Base-by-base conservation (phyloP, 768 basidiomycete genomes). In the Boletellus ananiceps region DNA sequence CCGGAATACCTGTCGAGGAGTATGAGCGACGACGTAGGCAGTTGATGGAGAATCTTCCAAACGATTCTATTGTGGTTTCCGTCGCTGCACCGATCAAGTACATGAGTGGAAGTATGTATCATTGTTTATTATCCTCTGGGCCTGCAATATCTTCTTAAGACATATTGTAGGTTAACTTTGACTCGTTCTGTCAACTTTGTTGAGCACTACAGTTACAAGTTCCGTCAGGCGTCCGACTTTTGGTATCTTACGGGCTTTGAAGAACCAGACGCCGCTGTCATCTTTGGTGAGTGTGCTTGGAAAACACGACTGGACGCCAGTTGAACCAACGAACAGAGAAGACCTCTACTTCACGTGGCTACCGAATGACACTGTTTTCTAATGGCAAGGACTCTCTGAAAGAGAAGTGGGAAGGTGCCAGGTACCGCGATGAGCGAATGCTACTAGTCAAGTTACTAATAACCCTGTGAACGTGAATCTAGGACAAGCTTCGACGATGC, bases 181-280 rank as follows among this genome's bases (percentile, higher is more conserved):
- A 40, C 56, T 40, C 27, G 16, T 21, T 36, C 25, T 25, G 36
- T n/a, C 46, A 48, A 23, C 54, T 19, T 46, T 37, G 51, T 54
- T 59, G 40, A 47, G 43, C 33, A 33, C 40, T 14, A 31, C 63
- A 98, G 94, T 67, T 96, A 97, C 76, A 93, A 93, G 65, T 96
- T 90, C 63, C 82, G 95, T 19, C 95, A 95, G 69, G 82, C 82
- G 0, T 92, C 89, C 33, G 86, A 95, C 68, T 90, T 94, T 65
- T 92, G 87, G 87, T 98, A 99, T 66, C 74, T 99, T 13, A 96
- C 96, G 0, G 96, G 96, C 11, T 96, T 96, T 60, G 82, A 92
- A 49, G 95, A 98, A 63, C 90, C 93, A 1, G 87, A 95, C 48
- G 81, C 95, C 15, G 93, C 90, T 0, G 72, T 98, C 37, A 75